Evolutionary conservation across 2,329 filamentous ascomycete genomes (phyloP), one percentile per base, ranked within the genome.

Genomic region (Tolypocladium cylindrosporum): DNA sequence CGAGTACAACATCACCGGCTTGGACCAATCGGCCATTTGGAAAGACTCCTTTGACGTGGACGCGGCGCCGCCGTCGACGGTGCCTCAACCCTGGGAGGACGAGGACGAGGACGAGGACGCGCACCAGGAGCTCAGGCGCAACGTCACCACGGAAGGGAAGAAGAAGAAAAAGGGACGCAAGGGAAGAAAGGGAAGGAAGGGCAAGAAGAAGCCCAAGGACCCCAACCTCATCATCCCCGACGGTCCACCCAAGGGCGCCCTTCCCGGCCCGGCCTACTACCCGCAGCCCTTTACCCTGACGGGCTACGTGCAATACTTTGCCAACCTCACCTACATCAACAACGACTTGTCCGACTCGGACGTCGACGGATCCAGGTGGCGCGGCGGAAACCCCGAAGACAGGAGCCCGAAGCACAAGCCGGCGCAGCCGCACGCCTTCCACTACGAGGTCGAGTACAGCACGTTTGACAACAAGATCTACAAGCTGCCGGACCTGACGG

Each of bases 291-390:
- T 97, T 42, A 89, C 90, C 0, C 78, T 92, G 61, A 79, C 88
- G 3, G 85, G 90, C 6, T 97, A 91, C 71, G 91, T 85, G 4
- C 94, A 99, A 67, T 97, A 95, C 72, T 97, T 85, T 71, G 91
- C 93, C 60, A 99, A 99, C 70, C 76, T 99, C n/a, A 97, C 93
- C 0, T 76, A 84, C 59, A 87, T 96, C 73, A 95, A 97, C 74
- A 89, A 91, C 65, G 83, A 89, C 60, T 79, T 85, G 54, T 67
- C 72, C 1, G 65, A 70, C 11, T 71, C 70, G 8, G 58, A 65
- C 16, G 58, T 63, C 13, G 61, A 62, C 11, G 62, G 69, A n/a
- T 71, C 72, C 9, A 78, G 77, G 61, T 88, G 87, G 85, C 82
- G 83, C 41, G 76, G 84, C 59, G 86, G 86, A 57, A 86, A 85